Evolutionary conservation across 169 alveolate species (phyloP).

Genomic region (Amoebophrya sp.): DNA sequence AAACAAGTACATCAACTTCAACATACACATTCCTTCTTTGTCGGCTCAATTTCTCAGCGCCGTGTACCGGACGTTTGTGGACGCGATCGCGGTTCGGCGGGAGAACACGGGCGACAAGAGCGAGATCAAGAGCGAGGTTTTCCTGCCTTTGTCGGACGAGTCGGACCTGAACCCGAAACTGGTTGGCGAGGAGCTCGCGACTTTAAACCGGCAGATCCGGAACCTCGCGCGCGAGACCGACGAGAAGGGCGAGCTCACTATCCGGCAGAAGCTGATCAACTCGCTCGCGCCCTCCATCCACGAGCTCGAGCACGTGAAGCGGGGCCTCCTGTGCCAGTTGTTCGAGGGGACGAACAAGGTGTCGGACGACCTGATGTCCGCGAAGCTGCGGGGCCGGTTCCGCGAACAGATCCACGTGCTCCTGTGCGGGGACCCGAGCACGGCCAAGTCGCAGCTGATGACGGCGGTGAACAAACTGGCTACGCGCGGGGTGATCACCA

Average conservation of each 20-base stretch:
- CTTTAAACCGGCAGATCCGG: slow-evolving; percentile 15
- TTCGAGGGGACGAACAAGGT: slow-evolving; percentile 82
- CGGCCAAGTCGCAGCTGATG: slow-evolving; percentile 95
- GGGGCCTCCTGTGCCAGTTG: slow-evolving; percentile 84
- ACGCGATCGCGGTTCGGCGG: slow-evolving; percentile 65
- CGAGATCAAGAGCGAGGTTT: neutral
- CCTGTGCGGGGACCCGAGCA: slow-evolving; percentile 97
- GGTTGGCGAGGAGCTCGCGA: slow-evolving; percentile 19
- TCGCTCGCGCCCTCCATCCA: slow-evolving; percentile 94
- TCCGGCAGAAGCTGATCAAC: slow-evolving; percentile 73
- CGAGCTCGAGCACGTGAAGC: slow-evolving; percentile 84
- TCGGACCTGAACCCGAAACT: neutral
- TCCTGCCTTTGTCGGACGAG: neutral
- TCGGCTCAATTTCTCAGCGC: slow-evolving; percentile 20
- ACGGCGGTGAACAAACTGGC: slow-evolving; percentile 43
- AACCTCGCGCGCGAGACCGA: slow-evolving; percentile 53
- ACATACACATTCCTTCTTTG: too few relatives aligned
- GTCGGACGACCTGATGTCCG: neutral
- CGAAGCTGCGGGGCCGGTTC: neutral
- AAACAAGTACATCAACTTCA: too few relatives aligned
- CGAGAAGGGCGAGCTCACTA: slow-evolving; percentile 61
- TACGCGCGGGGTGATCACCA: slow-evolving; percentile 65
- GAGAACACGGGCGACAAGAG: slow-evolving; percentile 19
- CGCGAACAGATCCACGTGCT: slow-evolving; percentile 71
- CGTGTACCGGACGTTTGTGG: slow-evolving; percentile 81